phyloP scores from a whole-genome alignment of 495 filamentous ascomycete genomes.

The Parathielavia hyrcaniae region DNA sequence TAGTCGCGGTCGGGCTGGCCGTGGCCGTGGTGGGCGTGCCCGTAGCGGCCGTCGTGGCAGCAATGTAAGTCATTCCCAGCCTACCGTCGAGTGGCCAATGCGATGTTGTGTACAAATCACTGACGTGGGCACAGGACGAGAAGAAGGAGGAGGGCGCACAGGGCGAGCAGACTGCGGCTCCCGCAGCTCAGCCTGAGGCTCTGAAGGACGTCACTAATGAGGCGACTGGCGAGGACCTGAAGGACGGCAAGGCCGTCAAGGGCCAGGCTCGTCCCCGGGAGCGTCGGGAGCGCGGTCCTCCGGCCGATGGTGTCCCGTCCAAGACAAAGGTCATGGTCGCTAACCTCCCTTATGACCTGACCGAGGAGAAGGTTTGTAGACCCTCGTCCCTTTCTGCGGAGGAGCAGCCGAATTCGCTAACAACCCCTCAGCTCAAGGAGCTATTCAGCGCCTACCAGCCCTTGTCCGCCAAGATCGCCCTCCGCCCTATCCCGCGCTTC shows the following conservation, averaged over 20 bases:
- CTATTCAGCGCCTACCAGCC: constrained; percentile 87
- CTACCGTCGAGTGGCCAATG: background rate
- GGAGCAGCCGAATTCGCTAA: constrained; percentile 34
- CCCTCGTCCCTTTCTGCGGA: background rate
- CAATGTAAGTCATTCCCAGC: constrained; percentile 41
- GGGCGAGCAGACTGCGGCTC: constrained; percentile 43
- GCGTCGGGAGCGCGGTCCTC: constrained; percentile 82
- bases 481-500: constrained; percentile 96
- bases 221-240: constrained; percentile 38
- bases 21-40: constrained; percentile 61
- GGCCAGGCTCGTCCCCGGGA: constrained; percentile 46
- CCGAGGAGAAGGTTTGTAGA: constrained; percentile 76
- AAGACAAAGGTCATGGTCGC: constrained; percentile 99
- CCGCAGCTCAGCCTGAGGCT: constrained; percentile 42
- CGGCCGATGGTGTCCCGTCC: constrained; percentile 94
- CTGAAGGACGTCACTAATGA: constrained; percentile 52
- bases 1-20: constrained; percentile 63
- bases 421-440: constrained; percentile 73
- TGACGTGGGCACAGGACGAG: constrained; percentile 35
- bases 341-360: constrained; percentile 95
- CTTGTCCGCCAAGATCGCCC: constrained; percentile 91
- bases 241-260: constrained; percentile 47
- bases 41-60: constrained; percentile 66
- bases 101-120: background rate
- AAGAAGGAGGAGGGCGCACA: constrained; percentile 43